phyloP scores from a whole-genome alignment of 2,329 filamentous ascomycete species.

The Rhinocladiella mackenziei region DNA sequence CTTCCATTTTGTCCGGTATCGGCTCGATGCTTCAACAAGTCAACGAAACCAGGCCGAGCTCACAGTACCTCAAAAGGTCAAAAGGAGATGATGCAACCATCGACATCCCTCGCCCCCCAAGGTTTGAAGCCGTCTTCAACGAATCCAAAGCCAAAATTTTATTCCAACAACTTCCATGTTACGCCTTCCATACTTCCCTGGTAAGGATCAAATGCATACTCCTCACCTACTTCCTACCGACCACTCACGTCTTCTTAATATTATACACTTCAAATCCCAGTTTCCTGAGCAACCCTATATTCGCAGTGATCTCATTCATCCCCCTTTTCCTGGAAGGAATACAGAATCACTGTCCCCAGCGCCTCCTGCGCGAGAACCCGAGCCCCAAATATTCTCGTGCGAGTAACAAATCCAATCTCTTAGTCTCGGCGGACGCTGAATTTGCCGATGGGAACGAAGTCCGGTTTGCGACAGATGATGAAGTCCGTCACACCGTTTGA shows the following conservation, averaged over 20 bases:
- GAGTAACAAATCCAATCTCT: slow-evolving; percentile 25
- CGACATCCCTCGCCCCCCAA: too few relatives aligned
- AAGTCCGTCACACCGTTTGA: slow-evolving; percentile 23
- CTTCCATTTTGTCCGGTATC: too few relatives aligned
- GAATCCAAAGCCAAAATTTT: too few relatives aligned
- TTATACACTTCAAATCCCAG: slow-evolving; percentile 17
- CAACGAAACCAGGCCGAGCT: too few relatives aligned
- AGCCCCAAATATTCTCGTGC: slow-evolving; percentile 15
- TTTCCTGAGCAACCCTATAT: slow-evolving; percentile 19
- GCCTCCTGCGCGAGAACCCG: slow-evolving; percentile 20
- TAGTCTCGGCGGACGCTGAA: slow-evolving; percentile 17
- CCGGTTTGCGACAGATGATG: slow-evolving; percentile 17
- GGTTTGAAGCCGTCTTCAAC: too few relatives aligned
- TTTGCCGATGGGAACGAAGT: slow-evolving; percentile 19
- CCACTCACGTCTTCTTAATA: slow-evolving; percentile 16
- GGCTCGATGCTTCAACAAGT: too few relatives aligned
- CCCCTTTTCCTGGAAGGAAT: slow-evolving; percentile 14
- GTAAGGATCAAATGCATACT: slow-evolving; percentile 19
- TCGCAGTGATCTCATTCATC: slow-evolving; percentile 18
- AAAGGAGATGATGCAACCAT: too few relatives aligned
- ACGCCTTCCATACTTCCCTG: slow-evolving; percentile 17
- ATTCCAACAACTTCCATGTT: too few relatives aligned
- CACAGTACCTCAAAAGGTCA: too few relatives aligned
- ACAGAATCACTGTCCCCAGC: slow-evolving; percentile 9
- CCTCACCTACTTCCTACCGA: slow-evolving; percentile 22